Conservation (phyloP, 805 yeast genomes). For the Ogataea chonburiensis region DNA sequence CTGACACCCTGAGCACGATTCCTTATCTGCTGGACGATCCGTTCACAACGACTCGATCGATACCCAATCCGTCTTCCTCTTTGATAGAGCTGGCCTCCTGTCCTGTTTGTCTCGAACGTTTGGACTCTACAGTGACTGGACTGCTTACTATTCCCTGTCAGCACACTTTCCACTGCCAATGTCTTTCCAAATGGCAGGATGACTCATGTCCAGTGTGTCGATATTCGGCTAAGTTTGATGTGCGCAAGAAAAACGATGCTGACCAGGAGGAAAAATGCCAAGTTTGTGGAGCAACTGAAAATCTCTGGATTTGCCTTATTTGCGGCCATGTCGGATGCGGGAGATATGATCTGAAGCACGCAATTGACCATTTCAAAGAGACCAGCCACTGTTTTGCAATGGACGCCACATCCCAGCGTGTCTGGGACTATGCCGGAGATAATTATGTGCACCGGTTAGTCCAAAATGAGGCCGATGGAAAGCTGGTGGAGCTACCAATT, state of each 20-base stretch:
- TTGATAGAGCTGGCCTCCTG: slow-evolving; percentile 76
- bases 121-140: slow-evolving; percentile 81
- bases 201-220: slow-evolving; percentile 91
- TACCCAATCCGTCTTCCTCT: slow-evolving; percentile 3
- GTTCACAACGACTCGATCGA: slow-evolving; percentile 34
- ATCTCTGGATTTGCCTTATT: slow-evolving; percentile 84
- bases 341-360: slow-evolving; percentile 81
- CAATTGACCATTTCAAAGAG: slow-evolving; percentile 72
- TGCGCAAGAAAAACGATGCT: slow-evolving; percentile 20
- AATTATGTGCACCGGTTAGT: slow-evolving; percentile 83
- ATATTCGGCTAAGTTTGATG: slow-evolving; percentile 50
- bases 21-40: slow-evolving; percentile 77
- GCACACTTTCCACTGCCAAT: slow-evolving; percentile 89
- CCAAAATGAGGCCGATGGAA: slow-evolving; percentile 86
- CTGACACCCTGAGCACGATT: slow-evolving; percentile 34
- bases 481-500: slow-evolving; percentile 71
- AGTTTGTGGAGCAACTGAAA: slow-evolving; percentile 56
- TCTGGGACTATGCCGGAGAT: slow-evolving; percentile 94
- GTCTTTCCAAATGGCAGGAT: slow-evolving; percentile 85
- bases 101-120: slow-evolving; percentile 86
- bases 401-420: slow-evolving; percentile 81
- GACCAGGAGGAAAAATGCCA: slow-evolving; percentile 45
- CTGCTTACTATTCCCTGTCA: slow-evolving; percentile 86
- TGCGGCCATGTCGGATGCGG: slow-evolving; percentile 96
- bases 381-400: slow-evolving; percentile 89